Evolutionary conservation across 2,329 filamentous ascomycete species (phyloP), one percentile per base, ranked within the genome.

Genomic region (Talaromyces islandicus): DNA sequence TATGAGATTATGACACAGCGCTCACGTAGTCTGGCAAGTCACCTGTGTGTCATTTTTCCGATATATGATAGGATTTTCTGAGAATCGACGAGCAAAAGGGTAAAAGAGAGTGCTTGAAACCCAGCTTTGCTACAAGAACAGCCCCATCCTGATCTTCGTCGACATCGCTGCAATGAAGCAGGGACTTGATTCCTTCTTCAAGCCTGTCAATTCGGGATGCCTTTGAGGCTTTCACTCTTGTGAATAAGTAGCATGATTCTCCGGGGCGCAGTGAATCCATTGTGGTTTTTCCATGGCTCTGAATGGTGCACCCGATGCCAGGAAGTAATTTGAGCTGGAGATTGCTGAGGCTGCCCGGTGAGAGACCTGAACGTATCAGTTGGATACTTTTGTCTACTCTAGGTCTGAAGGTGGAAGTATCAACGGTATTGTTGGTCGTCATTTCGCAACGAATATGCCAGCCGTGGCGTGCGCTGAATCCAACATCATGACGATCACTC

Each of bases 261-360:
- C 58, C 58, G 4, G 58, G 58, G 9, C 58, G 58, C 24, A 60
- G 17, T 9, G 35, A 60, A 53, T 54, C 58, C 24, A 60, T 52
- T 12, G 54, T 43, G 2, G 46, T 56, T 17, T 24, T 60, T 32
- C 32, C 53, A 24, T 54, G 51, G 29, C 50, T 38, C 25, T 35
- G 54, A 10, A 56, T 25, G 5, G 51, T 35, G 21, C 25, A 60
- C 4, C 32, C 32, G 14, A 48, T 17, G 38, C 53, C 54, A 35
- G 54, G 58, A 21, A 50, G 24, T 41, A 60, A 35, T 25, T 29
- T 43, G 46, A 60, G n/a, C 6, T 19, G 54, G 10, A 60, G 54
- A 14, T 53, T 30, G 7, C 53, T 53, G 19, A 60, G n/a, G 17
- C 14, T 53, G 12, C 58, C 58, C 5, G 58, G 48, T 27, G 14